A percentile compares a stretch with the other conserved stretches of the same genome.
phyloP scores from a whole-genome alignment of 2,329 filamentous ascomycete genomes.

The Pseudomassariella vexata region DNA sequence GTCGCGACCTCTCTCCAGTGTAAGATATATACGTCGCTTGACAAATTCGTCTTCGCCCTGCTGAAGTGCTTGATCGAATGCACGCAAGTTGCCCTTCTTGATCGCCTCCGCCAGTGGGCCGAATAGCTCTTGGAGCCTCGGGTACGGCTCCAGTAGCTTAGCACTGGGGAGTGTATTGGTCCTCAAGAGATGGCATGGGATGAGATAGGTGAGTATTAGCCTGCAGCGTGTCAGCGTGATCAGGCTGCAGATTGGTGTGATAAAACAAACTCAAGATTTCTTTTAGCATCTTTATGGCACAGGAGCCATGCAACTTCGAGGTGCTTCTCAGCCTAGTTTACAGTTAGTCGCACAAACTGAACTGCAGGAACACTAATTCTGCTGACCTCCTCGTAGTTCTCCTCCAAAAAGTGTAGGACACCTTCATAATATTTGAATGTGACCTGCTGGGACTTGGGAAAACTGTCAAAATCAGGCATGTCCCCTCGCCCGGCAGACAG shows the following conservation, averaged over 20 bases:
- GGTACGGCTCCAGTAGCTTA: slow-evolving; percentile 66
- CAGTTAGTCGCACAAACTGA: too few species aligned
- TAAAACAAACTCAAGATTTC: slow-evolving; percentile 70
- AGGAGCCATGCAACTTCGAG: slow-evolving; percentile 76
- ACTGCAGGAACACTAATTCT: neutral
- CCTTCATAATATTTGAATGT: slow-evolving; percentile 97
- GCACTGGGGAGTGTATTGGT: slow-evolving; percentile 76
- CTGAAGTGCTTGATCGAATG: slow-evolving; percentile 76
- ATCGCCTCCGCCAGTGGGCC: slow-evolving; percentile 74
- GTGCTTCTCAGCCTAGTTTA: slow-evolving; percentile 64
- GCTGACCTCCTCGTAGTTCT: slow-evolving; percentile 75
- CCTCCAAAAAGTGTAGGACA: slow-evolving; percentile 88
- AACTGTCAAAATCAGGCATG: slow-evolving; percentile 72
- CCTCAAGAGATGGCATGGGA: slow-evolving; percentile 87
- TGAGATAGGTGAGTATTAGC: slow-evolving; percentile 88
- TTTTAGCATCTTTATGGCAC: slow-evolving; percentile 66
- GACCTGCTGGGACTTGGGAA: slow-evolving; percentile 85
- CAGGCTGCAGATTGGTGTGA: neutral
- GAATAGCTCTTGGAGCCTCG: slow-evolving; percentile 72
- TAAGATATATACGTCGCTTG: slow-evolving; percentile 87
- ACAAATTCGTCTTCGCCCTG: slow-evolving; percentile 89
- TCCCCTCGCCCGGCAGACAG: slow-evolving; percentile 72
- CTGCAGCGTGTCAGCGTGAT: slow-evolving; percentile 38
- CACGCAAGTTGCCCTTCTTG: slow-evolving; percentile 72
- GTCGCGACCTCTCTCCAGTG: slow-evolving; percentile 85